Percentiles rank a stretch among this genome's conserved stretches.
Evolutionary conservation across 805 yeast genomes (phyloP).

Genomic region (Nakazawaea sp.): DNA sequence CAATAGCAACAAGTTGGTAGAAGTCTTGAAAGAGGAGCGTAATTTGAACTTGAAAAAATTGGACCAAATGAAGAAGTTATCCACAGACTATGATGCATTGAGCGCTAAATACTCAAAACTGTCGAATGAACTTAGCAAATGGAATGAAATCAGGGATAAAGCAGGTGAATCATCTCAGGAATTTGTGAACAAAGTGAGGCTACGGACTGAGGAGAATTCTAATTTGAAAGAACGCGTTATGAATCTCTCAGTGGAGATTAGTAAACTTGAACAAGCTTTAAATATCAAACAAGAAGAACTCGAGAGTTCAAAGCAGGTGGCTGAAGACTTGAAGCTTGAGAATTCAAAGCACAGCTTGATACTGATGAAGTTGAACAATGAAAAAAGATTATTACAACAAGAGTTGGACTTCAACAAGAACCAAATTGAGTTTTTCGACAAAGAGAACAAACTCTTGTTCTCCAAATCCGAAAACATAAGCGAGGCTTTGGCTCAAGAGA

Average conservation of each 20-base stretch:
- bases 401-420: slow-evolving; percentile 2
- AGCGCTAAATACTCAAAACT: background rate
- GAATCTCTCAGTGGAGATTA: background rate
- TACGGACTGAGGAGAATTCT: background rate
- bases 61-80: background rate
- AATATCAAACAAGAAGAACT: background rate
- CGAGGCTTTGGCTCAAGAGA: too few species aligned
- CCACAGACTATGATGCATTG: slow-evolving; percentile 2
- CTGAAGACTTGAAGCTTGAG: slow-evolving; percentile 22
- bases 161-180: background rate
- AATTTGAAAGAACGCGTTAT: slow-evolving; percentile 1
- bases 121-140: background rate
- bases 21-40: slow-evolving; percentile 10
- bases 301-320: slow-evolving; percentile 12
- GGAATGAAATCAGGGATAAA: background rate
- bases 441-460: slow-evolving; percentile 2
- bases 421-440: slow-evolving; percentile 3
- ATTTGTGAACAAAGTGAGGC: background rate
- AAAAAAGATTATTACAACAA: slow-evolving; percentile 3
- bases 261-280: background rate
- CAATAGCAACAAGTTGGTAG: slow-evolving; percentile 3
- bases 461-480: too few species aligned
- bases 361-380: background rate
- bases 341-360: too few species aligned
- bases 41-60: background rate